Conservation (phyloP, 106 monocot species). For the Alisma plantagoaquatica region DNA sequence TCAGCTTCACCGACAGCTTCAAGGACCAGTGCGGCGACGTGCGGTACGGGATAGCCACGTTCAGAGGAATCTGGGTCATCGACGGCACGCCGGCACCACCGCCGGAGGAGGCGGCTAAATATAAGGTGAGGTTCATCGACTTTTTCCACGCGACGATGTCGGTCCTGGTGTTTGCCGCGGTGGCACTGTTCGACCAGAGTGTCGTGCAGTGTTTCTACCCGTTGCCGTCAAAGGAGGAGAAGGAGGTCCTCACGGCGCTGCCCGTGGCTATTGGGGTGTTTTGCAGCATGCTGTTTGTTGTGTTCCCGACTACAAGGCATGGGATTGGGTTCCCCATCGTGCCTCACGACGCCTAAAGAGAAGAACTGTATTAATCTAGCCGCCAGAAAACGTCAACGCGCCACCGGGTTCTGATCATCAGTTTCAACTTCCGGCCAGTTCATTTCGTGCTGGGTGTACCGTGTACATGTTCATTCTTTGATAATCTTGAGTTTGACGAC, state of each 20-base stretch:
- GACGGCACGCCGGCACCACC: conserved; percentile 1
- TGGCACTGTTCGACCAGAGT: conserved; percentile 9
- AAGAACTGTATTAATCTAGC: too few relatives aligned
- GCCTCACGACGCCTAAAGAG: too few relatives aligned
- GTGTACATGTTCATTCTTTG: too few relatives aligned
- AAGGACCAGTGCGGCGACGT: conserved; percentile 1
- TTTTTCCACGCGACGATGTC: conserved; percentile 13
- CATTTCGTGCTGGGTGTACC: too few relatives aligned
- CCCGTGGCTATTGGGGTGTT: conserved; percentile 13
- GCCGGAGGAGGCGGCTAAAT: conserved; percentile 4
- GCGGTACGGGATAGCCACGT: conserved; percentile 5
- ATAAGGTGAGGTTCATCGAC: conserved; percentile 8
- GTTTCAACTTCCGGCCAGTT: too few relatives aligned
- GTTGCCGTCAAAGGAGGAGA: background rate
- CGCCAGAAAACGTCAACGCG: too few relatives aligned
- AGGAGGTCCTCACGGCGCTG: conserved; percentile 7
- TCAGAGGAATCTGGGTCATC: conserved; percentile 6
- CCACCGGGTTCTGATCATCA: too few relatives aligned
- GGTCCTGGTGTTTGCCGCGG: conserved; percentile 4
- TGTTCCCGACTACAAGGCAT: conserved; percentile 11
- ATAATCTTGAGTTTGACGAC: too few relatives aligned
- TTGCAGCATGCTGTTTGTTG: conserved; percentile 8
- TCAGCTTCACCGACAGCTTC: conserved; percentile 11
- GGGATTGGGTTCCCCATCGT: conserved; percentile 10
- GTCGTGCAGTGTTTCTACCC: conserved; percentile 10